These are phyloP conservation scores for Coemansia asiatica DNA, from an alignment of 192 early-diverging fungal species.

Conservation along the genomic window DNA sequence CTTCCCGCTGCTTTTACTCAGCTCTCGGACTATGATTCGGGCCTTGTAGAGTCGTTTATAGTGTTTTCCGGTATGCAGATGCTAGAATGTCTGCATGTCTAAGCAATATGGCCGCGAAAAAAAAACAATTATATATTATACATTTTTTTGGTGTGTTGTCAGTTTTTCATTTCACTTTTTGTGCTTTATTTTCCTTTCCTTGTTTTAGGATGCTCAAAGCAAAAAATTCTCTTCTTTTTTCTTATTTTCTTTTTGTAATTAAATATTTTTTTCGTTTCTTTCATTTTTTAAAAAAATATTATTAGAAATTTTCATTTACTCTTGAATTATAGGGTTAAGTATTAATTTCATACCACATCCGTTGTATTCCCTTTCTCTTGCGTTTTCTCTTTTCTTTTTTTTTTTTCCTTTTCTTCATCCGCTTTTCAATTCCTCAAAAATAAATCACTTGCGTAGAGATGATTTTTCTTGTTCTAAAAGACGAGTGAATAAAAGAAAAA, in stretches of 20 bases:
- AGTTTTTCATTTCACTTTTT: too few relatives aligned
- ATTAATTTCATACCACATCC: too few relatives aligned
- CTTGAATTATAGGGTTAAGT: too few relatives aligned
- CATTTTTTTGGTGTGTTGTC: too few relatives aligned
- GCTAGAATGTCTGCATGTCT: slow-evolving; percentile 53
- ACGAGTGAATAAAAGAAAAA: neutral
- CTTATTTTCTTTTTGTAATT: too few relatives aligned
- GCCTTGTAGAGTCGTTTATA: slow-evolving; percentile 48
- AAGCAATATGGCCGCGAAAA: too few relatives aligned
- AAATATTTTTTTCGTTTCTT: too few relatives aligned
- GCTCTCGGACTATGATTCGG: slow-evolving; percentile 29
- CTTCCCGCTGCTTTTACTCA: slow-evolving; percentile 40
- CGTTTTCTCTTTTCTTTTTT: slow-evolving; percentile 1
- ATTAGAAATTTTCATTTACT: too few relatives aligned
- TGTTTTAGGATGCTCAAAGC: too few relatives aligned
- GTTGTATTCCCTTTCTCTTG: neutral
- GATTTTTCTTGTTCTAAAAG: neutral
- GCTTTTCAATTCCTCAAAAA: neutral
- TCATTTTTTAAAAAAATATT: too few relatives aligned
- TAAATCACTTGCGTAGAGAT: neutral
- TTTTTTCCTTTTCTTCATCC: neutral
- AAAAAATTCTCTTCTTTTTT: too few relatives aligned
- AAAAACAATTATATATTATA: neutral
- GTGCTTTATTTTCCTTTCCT: too few relatives aligned
- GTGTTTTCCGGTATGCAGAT: slow-evolving; percentile 51